phyloP scores from a whole-genome alignment of 805 yeast species.

The Barnettozyma siamensis region DNA sequence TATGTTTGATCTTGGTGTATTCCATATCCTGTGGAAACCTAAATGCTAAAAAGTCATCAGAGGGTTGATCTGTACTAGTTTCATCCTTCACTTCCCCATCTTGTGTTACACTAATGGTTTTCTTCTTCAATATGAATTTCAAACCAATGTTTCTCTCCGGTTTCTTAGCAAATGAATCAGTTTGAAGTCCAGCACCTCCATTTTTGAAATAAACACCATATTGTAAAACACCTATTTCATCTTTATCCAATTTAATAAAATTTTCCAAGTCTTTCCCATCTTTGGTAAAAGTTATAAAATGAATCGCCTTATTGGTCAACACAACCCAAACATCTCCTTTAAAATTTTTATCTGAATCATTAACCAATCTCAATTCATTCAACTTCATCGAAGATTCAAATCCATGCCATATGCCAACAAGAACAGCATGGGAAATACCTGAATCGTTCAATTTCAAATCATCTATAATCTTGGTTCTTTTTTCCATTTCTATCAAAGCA shows the following conservation, averaged over 20 bases:
- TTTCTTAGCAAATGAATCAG: constrained; percentile 19
- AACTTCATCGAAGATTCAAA: constrained; percentile 20
- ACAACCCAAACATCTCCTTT: constrained; percentile 15
- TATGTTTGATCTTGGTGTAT: constrained; percentile 18
- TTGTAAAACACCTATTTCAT: constrained; percentile 20
- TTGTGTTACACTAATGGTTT: no score
- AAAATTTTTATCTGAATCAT: not conserved
- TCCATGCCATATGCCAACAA: constrained; percentile 24
- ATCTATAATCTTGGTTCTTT: constrained; percentile 15
- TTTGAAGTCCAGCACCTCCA: constrained; percentile 7
- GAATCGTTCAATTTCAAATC: constrained; percentile 11
- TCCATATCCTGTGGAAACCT: constrained; percentile 24
- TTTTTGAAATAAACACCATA: constrained; percentile 27
- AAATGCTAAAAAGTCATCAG: constrained; percentile 13
- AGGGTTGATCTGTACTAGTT: no score
- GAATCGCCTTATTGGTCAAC: constrained; percentile 18
- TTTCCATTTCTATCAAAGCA: constrained; percentile 23
- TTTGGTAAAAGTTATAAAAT: constrained; percentile 21
- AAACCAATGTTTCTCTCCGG: constrained; percentile 31
- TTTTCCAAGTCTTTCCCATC: constrained; percentile 9
- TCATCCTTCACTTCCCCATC: not conserved
- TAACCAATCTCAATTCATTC: constrained; percentile 14
- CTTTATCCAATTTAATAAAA: constrained; percentile 16
- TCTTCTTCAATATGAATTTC: constrained; percentile 14
- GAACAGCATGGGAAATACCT: constrained; percentile 19